These are phyloP conservation scores for Striga asiatica DNA, from an alignment of 257 asterid species.

Conservation along the genomic window DNA sequence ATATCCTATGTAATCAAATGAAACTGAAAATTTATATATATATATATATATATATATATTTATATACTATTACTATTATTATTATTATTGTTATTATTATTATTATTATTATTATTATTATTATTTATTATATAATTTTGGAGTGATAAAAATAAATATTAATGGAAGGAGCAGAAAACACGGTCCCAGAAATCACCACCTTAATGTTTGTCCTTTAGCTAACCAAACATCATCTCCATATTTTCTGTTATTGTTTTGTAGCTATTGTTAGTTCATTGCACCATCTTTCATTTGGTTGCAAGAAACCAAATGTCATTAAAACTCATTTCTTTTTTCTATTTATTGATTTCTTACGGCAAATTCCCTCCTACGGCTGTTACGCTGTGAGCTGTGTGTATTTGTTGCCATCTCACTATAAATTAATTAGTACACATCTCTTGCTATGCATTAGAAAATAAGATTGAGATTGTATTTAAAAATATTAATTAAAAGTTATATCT, in stretches of 20 bases:
- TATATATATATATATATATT: too few species aligned
- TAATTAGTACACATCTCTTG: too few species aligned
- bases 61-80: too few species aligned
- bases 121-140: too few species aligned
- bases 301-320: neutral
- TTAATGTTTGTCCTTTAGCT: constrained; percentile 14
- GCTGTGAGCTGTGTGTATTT: neutral
- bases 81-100: too few species aligned
- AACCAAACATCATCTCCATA: constrained; percentile 11
- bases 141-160: too few species aligned
- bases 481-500: too few species aligned
- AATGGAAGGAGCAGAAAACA: constrained; percentile 25
- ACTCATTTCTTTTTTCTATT: neutral
- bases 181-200: constrained; percentile 17
- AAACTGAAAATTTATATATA: neutral
- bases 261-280: neutral
- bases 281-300: constrained; percentile 1
- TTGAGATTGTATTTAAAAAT: too few species aligned
- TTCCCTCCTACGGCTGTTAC: neutral
- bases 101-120: too few species aligned
- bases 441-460: too few species aligned
- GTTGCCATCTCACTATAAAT: too few species aligned
- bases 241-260: constrained; percentile 12
- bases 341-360: neutral
- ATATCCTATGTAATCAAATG: neutral